Conservation (phyloP, 2,329 filamentous ascomycete genomes). For the Ophiostoma himal-ulmi region DNA sequence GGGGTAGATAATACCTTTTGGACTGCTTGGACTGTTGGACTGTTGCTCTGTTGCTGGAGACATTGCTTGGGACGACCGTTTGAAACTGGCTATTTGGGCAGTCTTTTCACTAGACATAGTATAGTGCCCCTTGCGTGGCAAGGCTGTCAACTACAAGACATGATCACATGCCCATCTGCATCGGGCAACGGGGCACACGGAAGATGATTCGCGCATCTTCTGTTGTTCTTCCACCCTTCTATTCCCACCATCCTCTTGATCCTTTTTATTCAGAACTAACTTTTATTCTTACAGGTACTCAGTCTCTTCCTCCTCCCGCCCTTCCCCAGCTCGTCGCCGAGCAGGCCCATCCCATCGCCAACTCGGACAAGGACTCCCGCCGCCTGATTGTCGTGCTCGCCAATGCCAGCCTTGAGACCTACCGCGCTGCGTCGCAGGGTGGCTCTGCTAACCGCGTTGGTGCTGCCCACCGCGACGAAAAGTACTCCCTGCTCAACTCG, state of each 20-base stretch:
- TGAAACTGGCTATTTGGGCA: background rate
- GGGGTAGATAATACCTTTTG: background rate
- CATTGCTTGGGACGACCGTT: background rate
- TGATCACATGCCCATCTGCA: background rate
- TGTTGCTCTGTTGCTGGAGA: background rate
- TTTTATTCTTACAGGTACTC: slow-evolving; percentile 61
- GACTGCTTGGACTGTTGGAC: background rate
- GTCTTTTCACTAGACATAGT: background rate
- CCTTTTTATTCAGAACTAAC: background rate
- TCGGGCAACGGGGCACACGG: background rate
- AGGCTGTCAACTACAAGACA: background rate
- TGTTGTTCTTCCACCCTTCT: background rate
- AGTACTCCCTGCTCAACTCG: slow-evolving; percentile 95
- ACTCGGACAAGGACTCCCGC: slow-evolving; percentile 83
- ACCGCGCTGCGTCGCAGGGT: slow-evolving; percentile 73
- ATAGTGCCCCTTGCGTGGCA: slow-evolving; percentile 1
- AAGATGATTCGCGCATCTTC: background rate
- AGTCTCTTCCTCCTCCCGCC: slow-evolving; percentile 86
- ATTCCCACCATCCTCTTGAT: background rate
- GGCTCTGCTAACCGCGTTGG: slow-evolving; percentile 60
- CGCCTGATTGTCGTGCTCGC: slow-evolving; percentile 92
- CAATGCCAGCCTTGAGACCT: slow-evolving; percentile 95
- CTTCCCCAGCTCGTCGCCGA: slow-evolving; percentile 91
- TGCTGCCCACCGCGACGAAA: slow-evolving; percentile 68
- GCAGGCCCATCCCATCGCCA: slow-evolving; percentile 77